Percentiles rank a stretch among this genome's conserved stretches.
These are phyloP conservation scores for Didymella lethalis DNA, from an alignment of 2,329 filamentous ascomycete species.

Conservation along the genomic window DNA sequence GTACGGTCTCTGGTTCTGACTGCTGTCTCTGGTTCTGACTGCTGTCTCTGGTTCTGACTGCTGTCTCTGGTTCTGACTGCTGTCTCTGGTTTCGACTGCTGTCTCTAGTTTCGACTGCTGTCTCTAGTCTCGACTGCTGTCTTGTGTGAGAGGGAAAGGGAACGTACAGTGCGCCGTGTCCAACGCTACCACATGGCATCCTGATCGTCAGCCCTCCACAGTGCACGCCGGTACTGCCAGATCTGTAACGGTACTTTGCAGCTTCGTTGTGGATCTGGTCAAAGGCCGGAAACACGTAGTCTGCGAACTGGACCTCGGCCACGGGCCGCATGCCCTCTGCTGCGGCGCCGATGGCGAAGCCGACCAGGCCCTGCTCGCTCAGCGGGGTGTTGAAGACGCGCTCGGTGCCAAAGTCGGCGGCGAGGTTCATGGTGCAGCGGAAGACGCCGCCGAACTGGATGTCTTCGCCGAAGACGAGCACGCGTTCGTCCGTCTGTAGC, in stretches of 20 bases:
- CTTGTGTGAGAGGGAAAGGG: constrained; percentile 4
- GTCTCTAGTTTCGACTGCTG: too few relatives aligned
- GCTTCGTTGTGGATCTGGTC: constrained; percentile 95
- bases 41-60: too few relatives aligned
- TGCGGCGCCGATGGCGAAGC: constrained; percentile 89
- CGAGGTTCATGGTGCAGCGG: constrained; percentile 88
- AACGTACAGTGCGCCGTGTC: constrained; percentile 77
- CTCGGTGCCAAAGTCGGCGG: constrained; percentile 84
- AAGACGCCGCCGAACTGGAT: constrained; percentile 98
- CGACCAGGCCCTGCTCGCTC: constrained; percentile 91
- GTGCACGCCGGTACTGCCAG: constrained; percentile 61
- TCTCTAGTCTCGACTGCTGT: not conserved
- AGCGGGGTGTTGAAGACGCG: constrained; percentile 97
- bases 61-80: too few relatives aligned
- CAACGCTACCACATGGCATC: constrained; percentile 90
- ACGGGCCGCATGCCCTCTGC: constrained; percentile 92
- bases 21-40: too few relatives aligned
- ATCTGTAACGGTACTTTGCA: constrained; percentile 83
- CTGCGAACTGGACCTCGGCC: constrained; percentile 94
- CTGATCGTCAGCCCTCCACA: constrained; percentile 83
- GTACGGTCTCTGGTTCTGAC: too few relatives aligned
- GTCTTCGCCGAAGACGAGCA: constrained; percentile 94
- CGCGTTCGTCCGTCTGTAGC: constrained; percentile 81
- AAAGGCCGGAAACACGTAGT: constrained; percentile 92
- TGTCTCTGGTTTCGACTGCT: not conserved